These are phyloP conservation scores for Ophiosphaerella korrae DNA, from an alignment of 2,329 filamentous ascomycete species.

Conservation along the genomic window DNA sequence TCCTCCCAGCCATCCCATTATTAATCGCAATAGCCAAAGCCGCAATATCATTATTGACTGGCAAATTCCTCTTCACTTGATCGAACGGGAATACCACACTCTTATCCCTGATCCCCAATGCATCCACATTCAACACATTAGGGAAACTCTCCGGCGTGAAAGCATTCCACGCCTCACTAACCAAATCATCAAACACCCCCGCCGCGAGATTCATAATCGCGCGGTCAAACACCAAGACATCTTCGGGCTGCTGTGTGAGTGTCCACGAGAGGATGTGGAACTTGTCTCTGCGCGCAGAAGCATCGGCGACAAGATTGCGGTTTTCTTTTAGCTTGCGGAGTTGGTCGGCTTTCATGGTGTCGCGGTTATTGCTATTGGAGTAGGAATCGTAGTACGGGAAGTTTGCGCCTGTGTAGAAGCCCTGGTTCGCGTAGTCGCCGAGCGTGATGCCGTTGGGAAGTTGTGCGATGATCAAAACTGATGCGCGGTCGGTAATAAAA, in stretches of 20 bases:
- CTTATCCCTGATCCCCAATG: slow-evolving; percentile 40
- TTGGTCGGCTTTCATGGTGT: slow-evolving; percentile 45
- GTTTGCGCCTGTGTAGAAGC: slow-evolving; percentile 41
- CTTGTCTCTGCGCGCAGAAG: slow-evolving; percentile 29
- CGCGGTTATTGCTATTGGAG: slow-evolving; percentile 41
- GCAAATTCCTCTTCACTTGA: slow-evolving; percentile 23
- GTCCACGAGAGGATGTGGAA: slow-evolving; percentile 48
- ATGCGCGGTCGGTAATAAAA: slow-evolving; percentile 45
- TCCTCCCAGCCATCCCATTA: slow-evolving; percentile 39
- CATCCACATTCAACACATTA: slow-evolving; percentile 45
- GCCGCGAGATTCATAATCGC: slow-evolving; percentile 43
- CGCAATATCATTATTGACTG: slow-evolving; percentile 34
- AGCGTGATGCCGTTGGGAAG: slow-evolving; percentile 35
- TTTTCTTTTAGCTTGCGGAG: slow-evolving; percentile 42
- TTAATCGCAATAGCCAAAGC: slow-evolving; percentile 46
- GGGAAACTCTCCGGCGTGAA: slow-evolving; percentile 43
- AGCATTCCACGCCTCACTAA: slow-evolving; percentile 38
- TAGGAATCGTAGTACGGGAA: slow-evolving; percentile 46
- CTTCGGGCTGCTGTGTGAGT: slow-evolving; percentile 41
- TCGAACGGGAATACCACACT: slow-evolving; percentile 39
- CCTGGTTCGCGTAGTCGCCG: slow-evolving; percentile 38
- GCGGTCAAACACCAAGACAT: slow-evolving; percentile 39
- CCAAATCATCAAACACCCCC: slow-evolving; percentile 37
- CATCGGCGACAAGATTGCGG: slow-evolving; percentile 33
- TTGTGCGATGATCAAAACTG: slow-evolving; percentile 45